Conservation (phyloP, 345 rosid genomes). For the Populus deltoides region DNA sequence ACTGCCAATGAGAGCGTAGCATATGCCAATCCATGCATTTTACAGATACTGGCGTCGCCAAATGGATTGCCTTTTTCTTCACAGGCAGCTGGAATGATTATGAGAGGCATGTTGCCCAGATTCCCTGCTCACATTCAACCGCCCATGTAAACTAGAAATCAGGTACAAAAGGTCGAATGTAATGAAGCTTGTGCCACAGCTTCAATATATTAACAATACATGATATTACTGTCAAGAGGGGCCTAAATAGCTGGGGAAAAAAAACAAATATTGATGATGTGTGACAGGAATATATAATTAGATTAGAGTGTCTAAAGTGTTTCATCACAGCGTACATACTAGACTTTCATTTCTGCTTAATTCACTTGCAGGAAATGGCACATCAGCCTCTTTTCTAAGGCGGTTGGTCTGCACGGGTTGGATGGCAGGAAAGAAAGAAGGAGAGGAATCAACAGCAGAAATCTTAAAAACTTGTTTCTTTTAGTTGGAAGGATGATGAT, state of each 20-base stretch:
- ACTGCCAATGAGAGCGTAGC: conserved; percentile 56
- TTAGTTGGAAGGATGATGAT: background rate
- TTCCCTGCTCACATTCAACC: conserved; percentile 33
- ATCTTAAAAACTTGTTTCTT: background rate
- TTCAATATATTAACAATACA: too few species aligned
- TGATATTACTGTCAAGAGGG: too few species aligned
- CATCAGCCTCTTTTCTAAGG: too few species aligned
- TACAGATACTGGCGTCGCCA: conserved; percentile 43
- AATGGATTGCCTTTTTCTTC: conserved; percentile 46
- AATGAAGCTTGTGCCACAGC: too few species aligned
- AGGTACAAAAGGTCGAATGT: background rate
- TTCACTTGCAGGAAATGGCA: too few species aligned
- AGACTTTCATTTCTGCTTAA: too few species aligned
- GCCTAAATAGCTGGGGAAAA: too few species aligned
- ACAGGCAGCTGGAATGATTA: conserved; percentile 54
- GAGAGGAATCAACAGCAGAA: background rate
- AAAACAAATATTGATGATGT: too few species aligned
- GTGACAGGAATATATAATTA: too few species aligned
- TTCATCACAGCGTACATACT: too few species aligned
- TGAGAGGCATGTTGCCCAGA: conserved; percentile 45
- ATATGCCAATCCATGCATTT: conserved; percentile 39
- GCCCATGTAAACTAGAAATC: background rate
- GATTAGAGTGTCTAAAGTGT: too few species aligned
- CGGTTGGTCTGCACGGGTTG: too few species aligned
- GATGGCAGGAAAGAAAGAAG: background rate